A percentile compares a stretch with the other conserved stretches of the same genome.
These are phyloP conservation scores for Saccharum hybrid DNA, from an alignment of 202 grass and related monocot genomes.

Conservation along the genomic window DNA sequence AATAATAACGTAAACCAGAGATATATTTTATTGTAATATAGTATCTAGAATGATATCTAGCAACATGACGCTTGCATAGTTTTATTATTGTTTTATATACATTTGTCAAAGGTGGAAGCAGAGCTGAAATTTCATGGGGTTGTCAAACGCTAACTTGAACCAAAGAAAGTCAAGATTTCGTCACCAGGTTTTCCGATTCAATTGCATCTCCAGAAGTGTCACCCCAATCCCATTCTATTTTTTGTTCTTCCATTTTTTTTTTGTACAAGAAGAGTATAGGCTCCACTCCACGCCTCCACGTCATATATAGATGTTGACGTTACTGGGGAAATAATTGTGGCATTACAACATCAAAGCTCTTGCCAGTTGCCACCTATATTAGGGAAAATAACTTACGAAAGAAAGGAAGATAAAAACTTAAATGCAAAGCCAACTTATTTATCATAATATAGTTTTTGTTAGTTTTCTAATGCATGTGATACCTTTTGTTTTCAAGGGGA, in stretches of 20 bases:
- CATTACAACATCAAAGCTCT: constrained; percentile 22
- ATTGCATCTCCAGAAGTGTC: background rate
- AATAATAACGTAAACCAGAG: background rate
- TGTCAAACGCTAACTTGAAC: constrained; percentile 29
- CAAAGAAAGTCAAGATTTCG: constrained; percentile 23
- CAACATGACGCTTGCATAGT: background rate
- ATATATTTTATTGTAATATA: background rate
- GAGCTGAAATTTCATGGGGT: constrained; percentile 7
- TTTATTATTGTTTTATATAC: background rate
- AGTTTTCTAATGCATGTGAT: background rate
- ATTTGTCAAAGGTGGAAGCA: constrained; percentile 9
- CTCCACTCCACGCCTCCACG: background rate
- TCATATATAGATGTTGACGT: background rate
- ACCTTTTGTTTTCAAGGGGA: background rate
- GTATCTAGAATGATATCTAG: background rate
- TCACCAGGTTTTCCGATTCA: background rate
- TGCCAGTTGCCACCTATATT: background rate
- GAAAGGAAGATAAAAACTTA: background rate
- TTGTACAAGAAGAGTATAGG: background rate
- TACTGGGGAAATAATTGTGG: constrained; percentile 6
- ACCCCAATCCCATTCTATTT: background rate
- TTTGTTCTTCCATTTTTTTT: background rate
- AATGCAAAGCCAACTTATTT: constrained; percentile 11
- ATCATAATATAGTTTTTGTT: constrained; percentile 12
- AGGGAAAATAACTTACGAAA: background rate